Evolutionary conservation across 441 rosid genomes (phyloP).

Genomic region (Erodium texanum): DNA sequence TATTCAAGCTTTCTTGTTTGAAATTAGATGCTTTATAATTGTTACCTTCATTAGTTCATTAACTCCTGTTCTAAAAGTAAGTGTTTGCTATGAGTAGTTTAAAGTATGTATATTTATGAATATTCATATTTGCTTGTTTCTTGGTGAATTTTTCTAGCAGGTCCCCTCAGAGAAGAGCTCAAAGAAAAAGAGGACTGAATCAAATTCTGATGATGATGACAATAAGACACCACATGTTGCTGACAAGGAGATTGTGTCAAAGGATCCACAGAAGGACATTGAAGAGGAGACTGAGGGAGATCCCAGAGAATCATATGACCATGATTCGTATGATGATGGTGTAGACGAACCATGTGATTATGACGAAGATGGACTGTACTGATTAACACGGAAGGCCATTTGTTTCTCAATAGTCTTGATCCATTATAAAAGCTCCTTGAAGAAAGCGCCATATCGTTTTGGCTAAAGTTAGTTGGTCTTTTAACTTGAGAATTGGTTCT

Average conservation of each 20-base stretch:
- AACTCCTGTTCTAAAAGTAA: not conserved
- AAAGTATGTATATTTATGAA: no score
- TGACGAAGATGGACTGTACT: not conserved
- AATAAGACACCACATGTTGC: not conserved
- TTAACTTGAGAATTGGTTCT: no score
- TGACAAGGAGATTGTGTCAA: not conserved
- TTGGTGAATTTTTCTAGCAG: not conserved
- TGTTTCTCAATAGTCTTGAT: no score
- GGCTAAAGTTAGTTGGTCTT: no score
- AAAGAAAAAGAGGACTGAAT: not conserved
- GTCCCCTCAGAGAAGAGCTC: not conserved
- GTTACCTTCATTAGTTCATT: not conserved
- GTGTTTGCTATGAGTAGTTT: not conserved
- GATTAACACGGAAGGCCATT: not conserved
- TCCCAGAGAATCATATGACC: not conserved
- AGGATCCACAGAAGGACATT: not conserved
- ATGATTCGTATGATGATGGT: not conserved
- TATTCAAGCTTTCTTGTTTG: not conserved
- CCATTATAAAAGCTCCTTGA: no score
- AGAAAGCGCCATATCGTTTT: no score
- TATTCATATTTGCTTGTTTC: not conserved
- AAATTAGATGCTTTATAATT: not conserved
- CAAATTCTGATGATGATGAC: slow-evolving; percentile 2
- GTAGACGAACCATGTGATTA: not conserved
- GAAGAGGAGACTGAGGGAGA: not conserved